Conservation (phyloP, 371 early-diverging fungal species). For the Mortierella sp. region DNA sequence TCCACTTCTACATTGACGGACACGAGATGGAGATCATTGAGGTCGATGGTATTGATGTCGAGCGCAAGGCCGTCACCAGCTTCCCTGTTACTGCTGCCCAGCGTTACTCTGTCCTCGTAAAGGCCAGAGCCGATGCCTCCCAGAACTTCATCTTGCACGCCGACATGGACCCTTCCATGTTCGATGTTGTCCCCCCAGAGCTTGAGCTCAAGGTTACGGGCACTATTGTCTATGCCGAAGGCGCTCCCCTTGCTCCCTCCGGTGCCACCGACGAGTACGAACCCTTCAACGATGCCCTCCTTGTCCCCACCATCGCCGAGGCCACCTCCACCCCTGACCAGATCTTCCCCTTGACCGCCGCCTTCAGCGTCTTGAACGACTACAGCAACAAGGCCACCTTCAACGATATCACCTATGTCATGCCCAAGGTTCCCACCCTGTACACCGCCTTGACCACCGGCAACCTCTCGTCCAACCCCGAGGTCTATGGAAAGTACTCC, state of each 20-base stretch:
- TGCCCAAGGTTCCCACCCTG: conserved; percentile 79
- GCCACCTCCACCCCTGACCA: conserved; percentile 62
- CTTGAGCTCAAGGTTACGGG: conserved; percentile 69
- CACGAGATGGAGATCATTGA: conserved; percentile 87
- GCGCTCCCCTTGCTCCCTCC: conserved; percentile 57
- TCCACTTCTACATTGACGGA: conserved; percentile 83
- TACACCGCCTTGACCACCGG: conserved; percentile 79
- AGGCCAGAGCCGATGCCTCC: conserved; percentile 74
- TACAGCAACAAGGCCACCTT: conserved; percentile 87
- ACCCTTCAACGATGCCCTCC: conserved; percentile 68
- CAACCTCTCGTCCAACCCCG: conserved; percentile 61
- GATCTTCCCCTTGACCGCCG: conserved; percentile 68
- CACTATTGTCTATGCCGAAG: conserved; percentile 68
- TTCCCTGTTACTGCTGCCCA: conserved; percentile 78
- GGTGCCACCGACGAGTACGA: conserved; percentile 52
- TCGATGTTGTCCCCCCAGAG: conserved; percentile 72
- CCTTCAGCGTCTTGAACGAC: conserved; percentile 78
- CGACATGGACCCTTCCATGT: conserved; percentile 86
- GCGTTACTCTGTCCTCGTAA: conserved; percentile 80
- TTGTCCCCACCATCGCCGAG: conserved; percentile 59
- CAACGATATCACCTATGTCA: conserved; percentile 80
- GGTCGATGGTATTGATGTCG: conserved; percentile 80
- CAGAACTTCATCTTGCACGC: conserved; percentile 81
- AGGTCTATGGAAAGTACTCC: conserved; percentile 78
- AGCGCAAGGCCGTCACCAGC: conserved; percentile 66